These are phyloP conservation scores for Hypoxylon lenormandii DNA, from an alignment of 495 filamentous ascomycete species.

Conservation along the genomic window DNA sequence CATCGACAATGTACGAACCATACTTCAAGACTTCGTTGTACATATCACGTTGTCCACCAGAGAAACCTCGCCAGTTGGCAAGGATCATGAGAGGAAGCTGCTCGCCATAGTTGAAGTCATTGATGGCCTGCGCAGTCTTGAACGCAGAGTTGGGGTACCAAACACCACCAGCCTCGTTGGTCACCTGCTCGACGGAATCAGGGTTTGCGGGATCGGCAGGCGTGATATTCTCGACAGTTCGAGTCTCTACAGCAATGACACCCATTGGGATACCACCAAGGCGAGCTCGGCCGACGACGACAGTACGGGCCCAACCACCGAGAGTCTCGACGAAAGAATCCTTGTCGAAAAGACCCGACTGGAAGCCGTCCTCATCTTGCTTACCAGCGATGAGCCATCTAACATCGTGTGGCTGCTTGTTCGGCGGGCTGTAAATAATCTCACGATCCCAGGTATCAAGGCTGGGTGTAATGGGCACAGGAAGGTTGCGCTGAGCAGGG, in stretches of 20 bases:
- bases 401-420: slow-evolving; percentile 91
- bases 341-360: slow-evolving; percentile 92
- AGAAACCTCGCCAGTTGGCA: slow-evolving; percentile 99
- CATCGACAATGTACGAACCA: slow-evolving; percentile 97
- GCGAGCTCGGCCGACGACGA: slow-evolving; percentile 95
- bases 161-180: slow-evolving; percentile 93
- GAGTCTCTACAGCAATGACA: slow-evolving; percentile 97
- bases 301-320: slow-evolving; percentile 95
- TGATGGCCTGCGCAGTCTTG: slow-evolving; percentile 98
- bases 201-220: slow-evolving; percentile 99
- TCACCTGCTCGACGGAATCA: slow-evolving; percentile 94
- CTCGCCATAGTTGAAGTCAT: slow-evolving; percentile 98
- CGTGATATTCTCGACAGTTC: slow-evolving; percentile 94
- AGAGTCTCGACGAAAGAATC: slow-evolving; percentile 97
- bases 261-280: slow-evolving; percentile 98
- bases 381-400: slow-evolving; percentile 93
- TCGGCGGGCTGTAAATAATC: slow-evolving; percentile 82
- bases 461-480: slow-evolving; percentile 85
- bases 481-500: slow-evolving; percentile 89
- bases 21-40: slow-evolving; percentile 99
- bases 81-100: slow-evolving; percentile 98
- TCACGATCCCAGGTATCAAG: slow-evolving; percentile 95
- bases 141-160: slow-evolving; percentile 99
- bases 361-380: slow-evolving; percentile 84
- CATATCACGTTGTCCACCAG: slow-evolving; percentile 98